Evolutionary conservation across 148 eudicot species (phyloP).

Genomic region (Rhododendron simsii): DNA sequence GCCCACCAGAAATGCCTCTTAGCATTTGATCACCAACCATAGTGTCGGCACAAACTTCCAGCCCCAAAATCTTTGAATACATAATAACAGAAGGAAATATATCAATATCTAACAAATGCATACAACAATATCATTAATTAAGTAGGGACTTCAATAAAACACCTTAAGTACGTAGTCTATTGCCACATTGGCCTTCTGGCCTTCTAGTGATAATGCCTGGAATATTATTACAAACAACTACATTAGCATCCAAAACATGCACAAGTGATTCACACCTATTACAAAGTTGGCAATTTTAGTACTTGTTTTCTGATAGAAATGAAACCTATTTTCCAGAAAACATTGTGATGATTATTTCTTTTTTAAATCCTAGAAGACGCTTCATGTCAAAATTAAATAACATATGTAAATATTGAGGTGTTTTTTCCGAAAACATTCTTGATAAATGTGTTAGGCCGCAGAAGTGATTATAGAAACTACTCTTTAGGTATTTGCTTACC

Average conservation of each 20-base stretch:
- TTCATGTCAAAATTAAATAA: not conserved
- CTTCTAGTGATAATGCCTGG: conserved; percentile 18
- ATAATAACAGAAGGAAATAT: not conserved
- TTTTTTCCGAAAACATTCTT: not conserved
- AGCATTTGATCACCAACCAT: conserved; percentile 61
- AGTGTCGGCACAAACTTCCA: conserved; percentile 61
- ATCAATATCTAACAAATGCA: not conserved
- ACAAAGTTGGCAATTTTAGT: not conserved
- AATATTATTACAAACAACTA: not conserved
- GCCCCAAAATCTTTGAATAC: conserved; percentile 49
- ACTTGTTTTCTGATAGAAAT: not conserved
- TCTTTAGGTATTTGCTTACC: conserved; percentile 21
- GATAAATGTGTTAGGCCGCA: not conserved
- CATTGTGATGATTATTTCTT: not conserved
- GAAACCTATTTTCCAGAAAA: not conserved
- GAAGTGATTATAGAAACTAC: not conserved
- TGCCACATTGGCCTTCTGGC: conserved; percentile 8
- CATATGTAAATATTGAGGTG: not conserved
- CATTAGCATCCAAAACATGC: not conserved
- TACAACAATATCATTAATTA: not conserved
- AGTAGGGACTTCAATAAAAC: not conserved
- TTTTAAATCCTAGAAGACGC: not conserved
- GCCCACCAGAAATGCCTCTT: conserved; percentile 66
- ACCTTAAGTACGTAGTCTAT: conserved; percentile 19
- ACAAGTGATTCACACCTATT: not conserved